phyloP scores from a whole-genome alignment of 2,329 filamentous ascomycete genomes.

The Xylariaceae sp. region DNA sequence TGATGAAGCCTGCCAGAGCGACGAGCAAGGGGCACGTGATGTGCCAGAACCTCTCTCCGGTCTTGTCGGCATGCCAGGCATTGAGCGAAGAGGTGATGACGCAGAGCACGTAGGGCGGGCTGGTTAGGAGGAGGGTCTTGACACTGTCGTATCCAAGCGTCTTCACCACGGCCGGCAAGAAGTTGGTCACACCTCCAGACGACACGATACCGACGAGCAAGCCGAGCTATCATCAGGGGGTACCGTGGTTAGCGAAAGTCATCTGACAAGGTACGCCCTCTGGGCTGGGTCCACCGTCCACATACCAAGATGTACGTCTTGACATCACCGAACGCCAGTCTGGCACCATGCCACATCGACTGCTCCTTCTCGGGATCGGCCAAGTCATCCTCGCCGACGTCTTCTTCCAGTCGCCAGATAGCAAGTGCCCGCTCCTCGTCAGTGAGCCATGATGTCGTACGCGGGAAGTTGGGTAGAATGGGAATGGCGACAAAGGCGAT shows the following conservation, averaged over 20 bases:
- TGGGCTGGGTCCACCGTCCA: background rate
- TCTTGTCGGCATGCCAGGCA: constrained; percentile 65
- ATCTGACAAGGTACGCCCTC: background rate
- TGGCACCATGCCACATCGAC: constrained; percentile 49
- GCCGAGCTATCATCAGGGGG: constrained; percentile 36
- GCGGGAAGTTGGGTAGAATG: constrained; percentile 63
- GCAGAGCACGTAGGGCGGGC: constrained; percentile 59
- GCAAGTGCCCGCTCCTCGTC: constrained; percentile 54
- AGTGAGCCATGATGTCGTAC: constrained; percentile 50
- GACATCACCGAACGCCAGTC: constrained; percentile 48
- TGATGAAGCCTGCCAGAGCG: constrained; percentile 59
- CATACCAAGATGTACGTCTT: constrained; percentile 56
- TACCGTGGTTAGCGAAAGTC: constrained; percentile 5
- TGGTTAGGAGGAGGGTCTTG: constrained; percentile 56
- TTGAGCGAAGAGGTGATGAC: constrained; percentile 59
- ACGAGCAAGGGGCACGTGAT: constrained; percentile 57
- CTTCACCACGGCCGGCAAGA: constrained; percentile 65
- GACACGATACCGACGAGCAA: constrained; percentile 53
- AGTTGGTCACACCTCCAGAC: constrained; percentile 58
- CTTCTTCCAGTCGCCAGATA: constrained; percentile 56
- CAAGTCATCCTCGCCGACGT: constrained; percentile 62
- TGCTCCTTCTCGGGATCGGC: constrained; percentile 46
- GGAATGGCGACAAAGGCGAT: constrained; percentile 54
- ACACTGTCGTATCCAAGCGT: constrained; percentile 60
- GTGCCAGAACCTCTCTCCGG: constrained; percentile 66